Conservation (phyloP, 345 rosid species). For the Firmiana major region DNA sequence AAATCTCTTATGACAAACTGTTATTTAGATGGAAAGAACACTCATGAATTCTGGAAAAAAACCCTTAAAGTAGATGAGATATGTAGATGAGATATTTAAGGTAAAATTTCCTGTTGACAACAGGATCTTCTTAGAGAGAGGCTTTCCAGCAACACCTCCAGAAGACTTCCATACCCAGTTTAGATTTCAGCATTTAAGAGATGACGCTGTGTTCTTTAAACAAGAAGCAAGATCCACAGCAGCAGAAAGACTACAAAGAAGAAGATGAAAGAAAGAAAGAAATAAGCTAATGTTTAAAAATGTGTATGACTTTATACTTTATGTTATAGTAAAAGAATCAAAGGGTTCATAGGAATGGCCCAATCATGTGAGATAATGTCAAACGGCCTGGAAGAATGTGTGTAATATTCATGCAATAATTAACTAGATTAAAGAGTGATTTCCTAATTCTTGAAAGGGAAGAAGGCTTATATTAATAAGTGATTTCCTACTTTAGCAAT, state of each 20-base stretch:
- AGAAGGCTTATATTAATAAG: no score
- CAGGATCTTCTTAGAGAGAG: background rate
- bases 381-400: background rate
- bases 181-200: background rate
- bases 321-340: background rate
- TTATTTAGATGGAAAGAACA: background rate
- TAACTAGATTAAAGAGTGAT: background rate
- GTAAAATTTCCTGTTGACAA: background rate
- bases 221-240: background rate
- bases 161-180: background rate
- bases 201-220: background rate
- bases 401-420: background rate
- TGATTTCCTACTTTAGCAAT: no score
- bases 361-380: constrained; percentile 7
- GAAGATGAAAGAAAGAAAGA: no score
- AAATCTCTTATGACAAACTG: background rate
- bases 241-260: background rate
- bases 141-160: background rate
- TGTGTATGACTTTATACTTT: background rate
- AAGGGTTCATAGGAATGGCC: background rate
- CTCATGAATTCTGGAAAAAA: background rate
- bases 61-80: background rate
- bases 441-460: background rate
- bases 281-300: background rate
- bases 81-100: background rate